phyloP scores from a whole-genome alignment of 176 grass and related monocot genomes.

The Alloteropsis semialata region DNA sequence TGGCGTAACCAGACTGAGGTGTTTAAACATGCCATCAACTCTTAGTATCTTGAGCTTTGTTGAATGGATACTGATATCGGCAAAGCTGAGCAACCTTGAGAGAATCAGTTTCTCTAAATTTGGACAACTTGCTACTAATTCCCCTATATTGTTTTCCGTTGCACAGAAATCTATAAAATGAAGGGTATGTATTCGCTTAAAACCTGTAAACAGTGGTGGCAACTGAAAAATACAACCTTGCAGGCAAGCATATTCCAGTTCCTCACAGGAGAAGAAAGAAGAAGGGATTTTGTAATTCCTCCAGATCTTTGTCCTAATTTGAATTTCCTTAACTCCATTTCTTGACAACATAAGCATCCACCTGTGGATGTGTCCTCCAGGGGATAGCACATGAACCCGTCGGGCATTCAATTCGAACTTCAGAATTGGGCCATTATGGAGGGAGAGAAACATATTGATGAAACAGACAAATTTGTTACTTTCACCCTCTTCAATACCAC shows the following conservation, averaged over 20 bases:
- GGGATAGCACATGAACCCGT: constrained; percentile 4
- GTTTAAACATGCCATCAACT: constrained; percentile 32
- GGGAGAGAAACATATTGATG: constrained; percentile 11
- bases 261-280: constrained; percentile 33
- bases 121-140: constrained; percentile 44
- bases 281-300: constrained; percentile 27
- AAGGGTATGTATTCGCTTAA: constrained; percentile 38
- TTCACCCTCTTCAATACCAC: background rate
- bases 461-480: background rate
- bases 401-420: constrained; percentile 25
- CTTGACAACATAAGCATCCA: constrained; percentile 56
- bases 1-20: constrained; percentile 38
- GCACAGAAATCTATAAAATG: background rate
- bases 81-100: background rate
- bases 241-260: constrained; percentile 24
- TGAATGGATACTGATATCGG: constrained; percentile 42
- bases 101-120: constrained; percentile 39
- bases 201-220: constrained; percentile 28
- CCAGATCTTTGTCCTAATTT: background rate
- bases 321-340: constrained; percentile 42
- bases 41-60: constrained; percentile 34
- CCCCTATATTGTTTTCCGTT: constrained; percentile 25
- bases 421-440: constrained; percentile 46
- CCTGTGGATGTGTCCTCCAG: constrained; percentile 28
- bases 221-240: background rate